Evolutionary conservation across 768 basidiomycete genomes (phyloP), one percentile per base, ranked within the genome.

Genomic region (Obba rivulosa): DNA sequence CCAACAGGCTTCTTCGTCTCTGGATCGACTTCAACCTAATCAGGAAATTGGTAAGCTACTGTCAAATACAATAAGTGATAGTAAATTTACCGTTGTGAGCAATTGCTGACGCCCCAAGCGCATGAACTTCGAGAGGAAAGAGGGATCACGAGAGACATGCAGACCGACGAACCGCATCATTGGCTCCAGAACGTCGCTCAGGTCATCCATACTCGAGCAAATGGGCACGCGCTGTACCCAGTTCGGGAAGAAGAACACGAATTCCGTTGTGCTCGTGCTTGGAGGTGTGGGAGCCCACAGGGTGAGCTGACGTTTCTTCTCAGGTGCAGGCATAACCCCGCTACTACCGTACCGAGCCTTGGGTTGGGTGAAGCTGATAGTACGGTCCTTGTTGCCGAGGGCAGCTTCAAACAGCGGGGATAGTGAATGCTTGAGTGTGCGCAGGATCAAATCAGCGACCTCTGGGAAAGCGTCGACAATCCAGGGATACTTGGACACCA

Each of bases 161-260:
- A 90, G 70, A 1, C 91, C 86, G 50, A 92, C 71, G 61, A 92
- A 87, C 46, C 74, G 74, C 71, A 96, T 74, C 35, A 93, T 69
- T 14, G 91, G 87, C 53, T 92, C 83, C 22, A 91, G 75, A 38
- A 92, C 79, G 57, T 81, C 76, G 49, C 79, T 69, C 31, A 96
- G 63, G 58, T 95, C 92, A 37, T 84, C 83, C 43, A 81, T 61
- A 0, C 71, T 70, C 7, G 70, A 66, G 61, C 85, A 85, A 24
- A 81, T 56, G 4, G 88, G 89, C 24, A 94, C 69, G 42, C 76
- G 74, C 39, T 85, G 78, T 13, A 68, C 64, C 93, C 93, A 97
- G 48, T 82, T 74, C 11, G 91, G 87, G 64, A 85, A 95, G 75
- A 96, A 97, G 73, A 90, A 96, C 4, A 90, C 78, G 57, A 91